Conservation (phyloP, 1,284 basidiomycete genomes). For the Leccinum variabile region DNA sequence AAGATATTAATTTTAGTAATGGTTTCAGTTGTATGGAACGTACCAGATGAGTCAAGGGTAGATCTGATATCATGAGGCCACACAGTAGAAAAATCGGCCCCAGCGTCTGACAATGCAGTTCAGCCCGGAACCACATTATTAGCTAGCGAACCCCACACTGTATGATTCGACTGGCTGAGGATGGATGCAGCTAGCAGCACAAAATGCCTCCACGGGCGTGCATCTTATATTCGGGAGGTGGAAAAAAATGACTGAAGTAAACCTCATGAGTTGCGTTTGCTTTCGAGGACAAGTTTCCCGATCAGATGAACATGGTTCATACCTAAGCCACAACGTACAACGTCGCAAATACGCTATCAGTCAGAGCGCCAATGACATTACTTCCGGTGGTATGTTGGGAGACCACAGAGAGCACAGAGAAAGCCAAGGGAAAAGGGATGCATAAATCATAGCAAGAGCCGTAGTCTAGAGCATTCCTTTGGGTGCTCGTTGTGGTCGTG, state of each 20-base stretch:
- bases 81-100: slow-evolving; percentile 1
- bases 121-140: background rate
- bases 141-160: background rate
- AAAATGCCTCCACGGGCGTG: background rate
- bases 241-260: background rate
- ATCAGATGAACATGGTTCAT: slow-evolving; percentile 8
- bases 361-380: background rate
- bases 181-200: background rate
- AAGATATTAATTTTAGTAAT: background rate
- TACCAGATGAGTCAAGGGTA: slow-evolving; percentile 13
- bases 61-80: background rate
- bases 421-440: background rate
- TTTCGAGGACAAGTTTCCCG: background rate
- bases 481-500: background rate
- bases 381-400: background rate
- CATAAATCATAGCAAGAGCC: background rate
- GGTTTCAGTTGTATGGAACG: background rate
- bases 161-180: too few relatives aligned
- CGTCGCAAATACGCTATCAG: background rate
- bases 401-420: too few relatives aligned
- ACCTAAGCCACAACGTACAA: slow-evolving; percentile 11
- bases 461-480: too few relatives aligned
- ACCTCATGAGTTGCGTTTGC: background rate
- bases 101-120: background rate
- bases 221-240: background rate